Percentiles rank a stretch among this genome's conserved stretches.
Conservation (phyloP, 106 monocot genomes). For the Acanthochlamys bracteata region DNA sequence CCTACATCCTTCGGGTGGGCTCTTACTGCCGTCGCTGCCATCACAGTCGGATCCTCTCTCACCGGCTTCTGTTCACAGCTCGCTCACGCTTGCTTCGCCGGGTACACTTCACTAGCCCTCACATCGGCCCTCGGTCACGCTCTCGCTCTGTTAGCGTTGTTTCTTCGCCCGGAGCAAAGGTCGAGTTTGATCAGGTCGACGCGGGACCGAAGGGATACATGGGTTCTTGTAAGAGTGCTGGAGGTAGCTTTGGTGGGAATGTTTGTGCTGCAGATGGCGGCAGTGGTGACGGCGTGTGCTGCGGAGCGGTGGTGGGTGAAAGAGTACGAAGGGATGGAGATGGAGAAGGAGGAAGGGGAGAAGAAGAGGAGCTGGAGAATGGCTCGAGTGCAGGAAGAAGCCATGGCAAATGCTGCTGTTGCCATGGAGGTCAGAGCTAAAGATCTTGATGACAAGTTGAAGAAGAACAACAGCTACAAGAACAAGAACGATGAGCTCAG, state of each 20-base stretch:
- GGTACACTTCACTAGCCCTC: slow-evolving; percentile 29
- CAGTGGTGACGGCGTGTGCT: slow-evolving; percentile 34
- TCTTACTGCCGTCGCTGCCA: slow-evolving; percentile 23
- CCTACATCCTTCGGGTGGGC: slow-evolving; percentile 46
- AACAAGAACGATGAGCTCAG: too few species aligned
- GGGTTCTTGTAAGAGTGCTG: slow-evolving; percentile 26
- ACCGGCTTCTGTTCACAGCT: slow-evolving; percentile 41
- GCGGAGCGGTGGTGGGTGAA: slow-evolving; percentile 41
- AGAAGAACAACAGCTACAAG: slow-evolving; percentile 4
- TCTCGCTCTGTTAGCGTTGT: slow-evolving; percentile 38
- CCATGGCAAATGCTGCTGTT: slow-evolving; percentile 22
- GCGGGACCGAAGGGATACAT: slow-evolving; percentile 21
- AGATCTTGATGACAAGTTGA: slow-evolving; percentile 45
- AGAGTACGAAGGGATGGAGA: slow-evolving; percentile 40
- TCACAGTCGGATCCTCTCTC: slow-evolving; percentile 40
- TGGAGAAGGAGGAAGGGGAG: slow-evolving; percentile 22
- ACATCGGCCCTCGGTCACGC: slow-evolving; percentile 33
- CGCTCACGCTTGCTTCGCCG: slow-evolving; percentile 29
- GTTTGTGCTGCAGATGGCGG: slow-evolving; percentile 30
- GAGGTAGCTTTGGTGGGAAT: slow-evolving; percentile 38
- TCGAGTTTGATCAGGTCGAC: slow-evolving; percentile 22
- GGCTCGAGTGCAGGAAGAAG: slow-evolving; percentile 46
- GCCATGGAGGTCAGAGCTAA: slow-evolving; percentile 18
- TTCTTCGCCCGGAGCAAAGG: slow-evolving; percentile 40
- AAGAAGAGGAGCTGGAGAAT: slow-evolving; percentile 42